A percentile compares a stretch with the other conserved stretches of the same genome.
These are phyloP conservation scores for Eimeria sp. DNA, from an alignment of 169 alveolate species.

Conservation along the genomic window DNA sequence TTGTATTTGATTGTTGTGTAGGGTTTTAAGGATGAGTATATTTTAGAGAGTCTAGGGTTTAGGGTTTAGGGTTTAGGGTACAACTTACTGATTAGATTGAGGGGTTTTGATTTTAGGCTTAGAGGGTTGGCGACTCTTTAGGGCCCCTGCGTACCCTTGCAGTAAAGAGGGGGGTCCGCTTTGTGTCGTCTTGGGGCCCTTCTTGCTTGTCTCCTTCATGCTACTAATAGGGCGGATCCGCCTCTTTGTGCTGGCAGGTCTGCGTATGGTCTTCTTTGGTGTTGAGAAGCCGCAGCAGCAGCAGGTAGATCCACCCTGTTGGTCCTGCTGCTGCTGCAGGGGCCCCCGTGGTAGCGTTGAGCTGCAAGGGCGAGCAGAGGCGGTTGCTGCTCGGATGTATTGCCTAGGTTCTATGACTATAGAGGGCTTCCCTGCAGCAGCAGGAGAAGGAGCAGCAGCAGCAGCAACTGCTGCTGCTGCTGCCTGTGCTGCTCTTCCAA, in stretches of 20 bases:
- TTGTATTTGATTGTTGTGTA: not conserved
- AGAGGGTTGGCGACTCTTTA: not conserved
- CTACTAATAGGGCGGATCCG: not conserved
- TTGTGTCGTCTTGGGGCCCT: not conserved
- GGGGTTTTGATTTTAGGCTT: not conserved
- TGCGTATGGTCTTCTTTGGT: too few relatives aligned
- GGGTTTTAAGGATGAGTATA: not conserved
- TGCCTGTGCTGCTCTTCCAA: not conserved
- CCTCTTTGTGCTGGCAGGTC: not conserved
- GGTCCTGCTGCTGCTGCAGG: slow-evolving; percentile 28
- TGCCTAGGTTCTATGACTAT: not conserved
- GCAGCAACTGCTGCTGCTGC: slow-evolving; percentile 21
- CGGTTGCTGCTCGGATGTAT: slow-evolving; percentile 36
- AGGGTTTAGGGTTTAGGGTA: slow-evolving; percentile 1
- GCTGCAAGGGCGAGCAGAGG: slow-evolving; percentile 24
- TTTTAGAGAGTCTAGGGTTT: not conserved
- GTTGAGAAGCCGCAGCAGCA: not conserved
- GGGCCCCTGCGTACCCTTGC: slow-evolving; percentile 35
- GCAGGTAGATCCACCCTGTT: not conserved
- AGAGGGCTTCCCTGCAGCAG: not conserved
- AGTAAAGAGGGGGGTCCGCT: slow-evolving; percentile 33
- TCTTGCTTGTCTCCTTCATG: not conserved
- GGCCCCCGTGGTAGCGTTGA: slow-evolving; percentile 13
- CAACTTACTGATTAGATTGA: not conserved
- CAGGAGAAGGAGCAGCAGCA: not conserved